Conservation (phyloP, 164 flowering plant species). For the Chloranthus sessilifolius region DNA sequence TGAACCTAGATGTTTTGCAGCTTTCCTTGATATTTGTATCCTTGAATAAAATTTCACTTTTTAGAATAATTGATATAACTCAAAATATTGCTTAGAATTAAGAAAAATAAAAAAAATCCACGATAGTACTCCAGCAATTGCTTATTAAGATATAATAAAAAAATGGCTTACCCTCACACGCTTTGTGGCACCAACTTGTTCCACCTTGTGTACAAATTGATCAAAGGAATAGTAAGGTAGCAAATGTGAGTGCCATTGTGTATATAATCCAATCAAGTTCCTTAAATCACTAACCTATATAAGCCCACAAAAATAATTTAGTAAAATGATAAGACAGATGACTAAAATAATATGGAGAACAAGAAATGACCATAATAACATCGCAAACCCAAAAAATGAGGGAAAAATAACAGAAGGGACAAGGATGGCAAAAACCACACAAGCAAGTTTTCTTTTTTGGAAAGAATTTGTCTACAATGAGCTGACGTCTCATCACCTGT, state of each 20-base stretch:
- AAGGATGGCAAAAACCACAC: no score
- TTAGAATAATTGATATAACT: no score
- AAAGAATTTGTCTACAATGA: no score
- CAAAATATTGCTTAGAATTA: no score
- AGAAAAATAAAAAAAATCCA: no score
- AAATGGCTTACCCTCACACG: slow-evolving; percentile 57
- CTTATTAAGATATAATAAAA: neutral
- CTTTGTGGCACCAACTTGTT: slow-evolving; percentile 60
- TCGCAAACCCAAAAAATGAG: neutral
- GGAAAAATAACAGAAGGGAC: no score
- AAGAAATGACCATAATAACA: neutral
- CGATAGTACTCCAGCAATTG: no score
- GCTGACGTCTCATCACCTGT: no score
- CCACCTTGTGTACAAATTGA: slow-evolving; percentile 79
- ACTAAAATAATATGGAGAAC: neutral
- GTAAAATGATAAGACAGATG: neutral
- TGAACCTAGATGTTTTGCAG: no score
- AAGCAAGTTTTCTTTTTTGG: no score
- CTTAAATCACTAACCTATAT: slow-evolving; percentile 63
- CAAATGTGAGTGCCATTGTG: slow-evolving; percentile 76
- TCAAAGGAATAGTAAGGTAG: slow-evolving; percentile 79
- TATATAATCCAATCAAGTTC: slow-evolving; percentile 54
- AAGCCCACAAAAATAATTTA: neutral
- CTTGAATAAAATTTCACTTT: no score
- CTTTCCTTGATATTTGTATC: no score